Base-by-base conservation (phyloP, 805 yeast species). In the Blastobotrys terrestris region DNA sequence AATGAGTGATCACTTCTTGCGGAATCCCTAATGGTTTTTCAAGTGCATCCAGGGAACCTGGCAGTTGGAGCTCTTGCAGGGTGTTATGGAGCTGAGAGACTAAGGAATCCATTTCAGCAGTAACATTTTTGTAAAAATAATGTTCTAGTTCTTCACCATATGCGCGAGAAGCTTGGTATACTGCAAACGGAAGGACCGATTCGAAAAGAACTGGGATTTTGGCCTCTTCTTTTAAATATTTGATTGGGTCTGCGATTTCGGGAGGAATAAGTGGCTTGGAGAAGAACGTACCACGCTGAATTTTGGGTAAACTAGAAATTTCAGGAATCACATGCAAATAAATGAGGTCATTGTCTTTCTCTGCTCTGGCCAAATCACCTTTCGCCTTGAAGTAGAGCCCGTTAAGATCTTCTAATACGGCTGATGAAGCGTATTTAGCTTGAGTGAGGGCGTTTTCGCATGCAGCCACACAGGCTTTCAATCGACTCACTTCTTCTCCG, bases 331-430 rank as follows among this genome's bases (percentile, higher is more conserved):
- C 69, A 53, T 85, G 83, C 41, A 87, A 68, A 65, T 88, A 87
- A 3, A 91, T 82, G 59, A 89, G 72, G 61, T 89, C 91, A 63
- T 90, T 90, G 58, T 90, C 97, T 58, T 82, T 77, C 57, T 85
- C 89, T 0, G 91, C 80, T 2, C 77, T 71, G 15, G 72, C 67
- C 7, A 84, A 61, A 0, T 76, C 72, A 1, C 72, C 74, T 7
- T 68, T 63, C 1, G 86, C 72, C 1, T 75, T 73, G 2, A 66
- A 64, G 1, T 65, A 57, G 16, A 91, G 73, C 0, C 83, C 81
- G 15, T 67, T 59, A 7, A 82, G 66, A 61, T 84, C 89, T 3
- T 75, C 77, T 3, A 75, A 56, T 0, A 81, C 82, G 2, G 69
- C 50, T 7, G 66, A 60, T 11, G 53, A 58, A 1, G 77, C 80